These are phyloP conservation scores for Fusarium anguioides DNA, from an alignment of 2,329 filamentous ascomycete species.

Conservation along the genomic window DNA sequence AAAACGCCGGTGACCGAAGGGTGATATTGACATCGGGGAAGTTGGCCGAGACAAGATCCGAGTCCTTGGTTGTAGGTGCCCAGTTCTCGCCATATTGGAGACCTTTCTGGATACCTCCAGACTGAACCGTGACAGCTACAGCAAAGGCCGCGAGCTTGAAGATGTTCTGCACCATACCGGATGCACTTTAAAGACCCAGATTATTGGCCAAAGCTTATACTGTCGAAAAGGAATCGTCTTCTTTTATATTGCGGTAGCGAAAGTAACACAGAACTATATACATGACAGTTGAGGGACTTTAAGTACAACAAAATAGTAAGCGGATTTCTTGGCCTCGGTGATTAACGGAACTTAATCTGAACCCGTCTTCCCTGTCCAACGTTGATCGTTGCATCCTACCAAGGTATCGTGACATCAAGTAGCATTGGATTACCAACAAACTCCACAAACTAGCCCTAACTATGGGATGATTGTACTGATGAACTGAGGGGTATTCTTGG, in stretches of 20 bases:
- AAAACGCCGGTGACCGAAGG: constrained; percentile 10
- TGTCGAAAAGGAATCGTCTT: no score
- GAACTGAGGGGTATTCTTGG: constrained; percentile 26
- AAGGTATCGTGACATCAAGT: background rate
- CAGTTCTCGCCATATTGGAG: constrained; percentile 26
- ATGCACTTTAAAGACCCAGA: background rate
- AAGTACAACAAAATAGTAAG: accelerated
- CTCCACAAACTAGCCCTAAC: background rate
- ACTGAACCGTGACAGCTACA: background rate
- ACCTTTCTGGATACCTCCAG: constrained; percentile 5
- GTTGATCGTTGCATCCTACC: background rate
- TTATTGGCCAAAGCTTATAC: accelerated
- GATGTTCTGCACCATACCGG: background rate
- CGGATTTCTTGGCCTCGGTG: background rate
- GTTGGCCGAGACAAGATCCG: constrained; percentile 5
- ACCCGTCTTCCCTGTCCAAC: background rate
- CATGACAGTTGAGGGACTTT: accelerated
- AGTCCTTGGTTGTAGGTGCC: constrained; percentile 3
- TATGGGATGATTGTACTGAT: accelerated
- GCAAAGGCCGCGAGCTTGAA: background rate
- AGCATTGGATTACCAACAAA: background rate
- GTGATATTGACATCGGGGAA: constrained; percentile 18
- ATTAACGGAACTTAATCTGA: constrained; percentile 1
- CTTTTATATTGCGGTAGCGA: no score
- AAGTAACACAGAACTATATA: accelerated